A percentile compares a stretch with the other conserved stretches of the same genome.
These are phyloP conservation scores for Carex parvula DNA, from an alignment of 176 grass and related monocot species.

Conservation along the genomic window DNA sequence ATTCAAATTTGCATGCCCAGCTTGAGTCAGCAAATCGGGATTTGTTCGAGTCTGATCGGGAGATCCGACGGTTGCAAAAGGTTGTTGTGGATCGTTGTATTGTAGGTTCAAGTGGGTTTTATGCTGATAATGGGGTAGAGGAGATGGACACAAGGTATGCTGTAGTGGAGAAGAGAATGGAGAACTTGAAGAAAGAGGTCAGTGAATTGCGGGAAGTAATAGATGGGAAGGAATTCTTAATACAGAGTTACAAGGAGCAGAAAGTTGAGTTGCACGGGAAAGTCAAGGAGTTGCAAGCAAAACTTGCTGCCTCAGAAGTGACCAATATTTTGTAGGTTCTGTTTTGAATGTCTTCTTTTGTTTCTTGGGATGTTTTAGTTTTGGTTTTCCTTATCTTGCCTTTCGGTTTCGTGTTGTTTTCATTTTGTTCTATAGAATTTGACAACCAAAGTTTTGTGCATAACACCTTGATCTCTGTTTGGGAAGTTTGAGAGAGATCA, in stretches of 20 bases:
- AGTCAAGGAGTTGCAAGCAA: conserved; percentile 83
- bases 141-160: conserved; percentile 45
- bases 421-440: background rate
- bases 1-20: conserved; percentile 60
- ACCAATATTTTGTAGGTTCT: conserved; percentile 67
- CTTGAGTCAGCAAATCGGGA: conserved; percentile 73
- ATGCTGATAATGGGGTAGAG: conserved; percentile 40
- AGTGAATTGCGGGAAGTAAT: conserved; percentile 73
- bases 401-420: background rate
- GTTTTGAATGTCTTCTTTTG: background rate
- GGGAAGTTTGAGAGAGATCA: background rate
- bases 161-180: conserved; percentile 52
- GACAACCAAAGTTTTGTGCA: conserved; percentile 14
- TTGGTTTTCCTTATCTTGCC: background rate
- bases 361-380: conserved; percentile 6
- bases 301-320: conserved; percentile 56
- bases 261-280: conserved; percentile 72
- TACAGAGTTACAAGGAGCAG: conserved; percentile 93
- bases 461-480: background rate
- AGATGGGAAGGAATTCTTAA: conserved; percentile 88
- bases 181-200: conserved; percentile 71
- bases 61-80: conserved; percentile 74
- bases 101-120: conserved; percentile 42
- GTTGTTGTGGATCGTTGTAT: conserved; percentile 66
- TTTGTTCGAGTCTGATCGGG: conserved; percentile 66